phyloP scores from a whole-genome alignment of 2,329 filamentous ascomycete genomes.

The Colletotrichum cordylinicola region DNA sequence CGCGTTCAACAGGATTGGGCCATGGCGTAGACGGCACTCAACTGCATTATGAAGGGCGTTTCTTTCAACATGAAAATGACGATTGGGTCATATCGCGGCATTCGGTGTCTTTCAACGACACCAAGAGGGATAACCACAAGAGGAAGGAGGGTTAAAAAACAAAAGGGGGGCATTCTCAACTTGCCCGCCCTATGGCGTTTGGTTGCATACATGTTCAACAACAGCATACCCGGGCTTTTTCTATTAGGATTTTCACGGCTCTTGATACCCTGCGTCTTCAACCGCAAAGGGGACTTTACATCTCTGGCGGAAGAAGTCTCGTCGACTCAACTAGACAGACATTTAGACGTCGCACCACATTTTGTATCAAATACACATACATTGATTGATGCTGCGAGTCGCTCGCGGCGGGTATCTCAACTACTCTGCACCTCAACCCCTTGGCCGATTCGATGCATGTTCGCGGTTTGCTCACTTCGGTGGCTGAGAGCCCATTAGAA shows the following conservation, averaged over 20 bases:
- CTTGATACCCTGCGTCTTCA: slow-evolving; percentile 41
- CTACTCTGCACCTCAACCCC: not conserved
- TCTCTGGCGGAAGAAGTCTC: not conserved
- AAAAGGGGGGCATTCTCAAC: slow-evolving; percentile 18
- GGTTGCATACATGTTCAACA: slow-evolving; percentile 22
- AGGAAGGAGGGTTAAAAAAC: not conserved
- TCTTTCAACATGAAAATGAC: not conserved
- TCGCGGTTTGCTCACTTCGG: not conserved
- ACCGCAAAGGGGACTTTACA: slow-evolving; percentile 28
- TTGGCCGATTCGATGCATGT: not conserved
- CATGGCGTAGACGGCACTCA: slow-evolving; percentile 14
- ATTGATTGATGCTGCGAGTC: not conserved
- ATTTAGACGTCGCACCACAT: not conserved
- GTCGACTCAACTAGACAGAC: slow-evolving; percentile 35
- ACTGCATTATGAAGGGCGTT: slow-evolving; percentile 17
- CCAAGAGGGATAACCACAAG: not conserved
- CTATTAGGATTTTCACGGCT: slow-evolving; percentile 16
- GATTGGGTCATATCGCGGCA: not conserved
- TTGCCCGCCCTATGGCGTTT: slow-evolving; percentile 17
- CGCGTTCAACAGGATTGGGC: not conserved
- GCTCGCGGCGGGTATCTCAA: slow-evolving; percentile 3
- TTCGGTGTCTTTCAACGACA: slow-evolving; percentile 3
- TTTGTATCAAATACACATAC: not conserved
- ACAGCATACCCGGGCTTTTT: not conserved
- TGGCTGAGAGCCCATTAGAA: slow-evolving; percentile 59